A percentile compares a stretch with the other conserved stretches of the same genome.
Evolutionary conservation across 805 yeast species (phyloP).

Genomic region (Metschnikowia reukaufii): DNA sequence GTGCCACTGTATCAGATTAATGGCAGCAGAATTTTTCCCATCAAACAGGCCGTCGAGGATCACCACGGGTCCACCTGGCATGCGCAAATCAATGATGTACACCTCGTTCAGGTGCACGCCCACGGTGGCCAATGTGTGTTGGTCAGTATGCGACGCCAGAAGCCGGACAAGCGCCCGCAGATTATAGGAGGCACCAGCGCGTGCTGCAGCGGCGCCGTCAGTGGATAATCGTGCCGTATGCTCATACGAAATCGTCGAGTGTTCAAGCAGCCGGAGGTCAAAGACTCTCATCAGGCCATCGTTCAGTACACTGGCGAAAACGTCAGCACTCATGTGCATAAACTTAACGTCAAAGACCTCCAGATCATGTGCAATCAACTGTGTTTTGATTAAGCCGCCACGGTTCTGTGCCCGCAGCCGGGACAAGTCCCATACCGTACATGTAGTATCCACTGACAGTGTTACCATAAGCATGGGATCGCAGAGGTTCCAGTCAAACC

Average conservation of each 20-base stretch:
- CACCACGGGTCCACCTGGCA: conserved; percentile 81
- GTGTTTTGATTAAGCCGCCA: conserved; percentile 71
- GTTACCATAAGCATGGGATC: conserved; percentile 76
- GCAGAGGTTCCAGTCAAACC: conserved; percentile 86
- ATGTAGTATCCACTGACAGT: conserved; percentile 91
- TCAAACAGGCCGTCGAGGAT: conserved; percentile 57
- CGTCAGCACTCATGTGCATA: conserved; percentile 65
- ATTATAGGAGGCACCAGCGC: conserved; percentile 18
- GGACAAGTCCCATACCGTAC: conserved; percentile 89
- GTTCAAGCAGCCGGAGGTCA: conserved; percentile 85
- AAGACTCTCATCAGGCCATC: conserved; percentile 94
- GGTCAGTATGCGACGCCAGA: conserved; percentile 76
- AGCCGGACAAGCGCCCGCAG: conserved; percentile 68
- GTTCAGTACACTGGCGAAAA: conserved; percentile 90
- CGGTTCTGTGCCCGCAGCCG: conserved; percentile 24
- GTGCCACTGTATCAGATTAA: conserved; percentile 83
- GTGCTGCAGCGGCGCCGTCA: not conserved
- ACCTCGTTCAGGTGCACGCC: conserved; percentile 68
- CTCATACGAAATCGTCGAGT: conserved; percentile 92
- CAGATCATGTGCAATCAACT: conserved; percentile 92
- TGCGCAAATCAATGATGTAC: conserved; percentile 76
- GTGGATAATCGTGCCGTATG: no score
- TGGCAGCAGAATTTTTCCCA: conserved; percentile 54
- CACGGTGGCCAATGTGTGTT: conserved; percentile 80
- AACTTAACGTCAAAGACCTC: conserved; percentile 94